Evolutionary conservation across 2,329 filamentous ascomycete species (phyloP).

Genomic region (Massarina eburnea): DNA sequence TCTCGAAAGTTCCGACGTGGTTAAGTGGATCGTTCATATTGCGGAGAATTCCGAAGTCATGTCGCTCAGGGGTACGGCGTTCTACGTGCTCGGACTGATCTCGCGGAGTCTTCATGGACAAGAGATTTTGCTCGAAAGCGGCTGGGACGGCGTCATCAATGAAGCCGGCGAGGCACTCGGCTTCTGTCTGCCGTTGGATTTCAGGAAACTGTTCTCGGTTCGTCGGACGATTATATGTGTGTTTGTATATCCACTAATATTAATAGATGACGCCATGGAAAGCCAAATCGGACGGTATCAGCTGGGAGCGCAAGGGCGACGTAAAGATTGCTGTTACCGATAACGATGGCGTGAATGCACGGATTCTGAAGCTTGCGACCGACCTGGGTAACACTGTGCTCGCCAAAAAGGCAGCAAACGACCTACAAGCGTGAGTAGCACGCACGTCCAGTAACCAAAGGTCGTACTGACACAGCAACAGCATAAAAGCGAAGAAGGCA

Average conservation of each 20-base stretch:
- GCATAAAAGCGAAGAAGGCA: conserved; percentile 72
- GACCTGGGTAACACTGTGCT: conserved; percentile 93
- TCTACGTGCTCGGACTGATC: conserved; percentile 91
- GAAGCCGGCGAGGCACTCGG: conserved; percentile 80
- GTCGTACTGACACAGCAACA: conserved; percentile 44
- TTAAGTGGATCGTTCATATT: conserved; percentile 83
- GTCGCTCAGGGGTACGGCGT: conserved; percentile 91
- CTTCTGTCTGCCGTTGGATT: conserved; percentile 79
- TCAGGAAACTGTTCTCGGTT: conserved; percentile 77
- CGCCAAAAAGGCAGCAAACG: conserved; percentile 80
- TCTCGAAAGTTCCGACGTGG: conserved; percentile 84
- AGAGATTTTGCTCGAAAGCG: conserved; percentile 83
- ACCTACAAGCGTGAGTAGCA: conserved; percentile 63
- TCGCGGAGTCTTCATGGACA: conserved; percentile 89
- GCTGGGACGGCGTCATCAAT: conserved; percentile 91
- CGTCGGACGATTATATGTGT: background rate
- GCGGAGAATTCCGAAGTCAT: conserved; percentile 86
- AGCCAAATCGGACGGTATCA: conserved; percentile 30
- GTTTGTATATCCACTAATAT: conserved; percentile 15
- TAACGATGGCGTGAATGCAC: conserved; percentile 64
- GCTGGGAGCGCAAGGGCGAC: conserved; percentile 34
- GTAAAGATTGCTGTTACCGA: conserved; percentile 63
- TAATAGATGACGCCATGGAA: conserved; percentile 43
- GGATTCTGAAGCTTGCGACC: conserved; percentile 80
- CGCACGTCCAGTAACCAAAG: background rate